These are phyloP conservation scores for Penicillium macrosclerotiorum DNA, from an alignment of 495 filamentous ascomycete genomes.

Conservation along the genomic window DNA sequence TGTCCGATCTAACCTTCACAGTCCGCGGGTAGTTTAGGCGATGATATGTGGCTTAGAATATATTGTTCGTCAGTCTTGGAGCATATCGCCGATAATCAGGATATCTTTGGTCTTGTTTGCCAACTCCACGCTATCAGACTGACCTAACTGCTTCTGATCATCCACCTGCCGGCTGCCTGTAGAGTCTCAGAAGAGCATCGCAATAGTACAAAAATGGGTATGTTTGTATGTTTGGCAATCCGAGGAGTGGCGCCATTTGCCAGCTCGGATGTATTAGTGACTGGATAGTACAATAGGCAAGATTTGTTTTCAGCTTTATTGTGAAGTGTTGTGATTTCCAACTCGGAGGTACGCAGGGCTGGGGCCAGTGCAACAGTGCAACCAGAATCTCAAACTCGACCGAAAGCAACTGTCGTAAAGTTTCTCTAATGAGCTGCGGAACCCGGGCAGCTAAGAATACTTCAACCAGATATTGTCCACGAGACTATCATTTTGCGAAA, in stretches of 20 bases:
- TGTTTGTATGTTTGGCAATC: constrained; percentile 44
- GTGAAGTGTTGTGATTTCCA: constrained; percentile 46
- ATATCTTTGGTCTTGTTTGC: constrained; percentile 55
- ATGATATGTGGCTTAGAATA: constrained; percentile 32
- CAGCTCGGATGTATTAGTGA: constrained; percentile 17
- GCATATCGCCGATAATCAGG: constrained; percentile 64
- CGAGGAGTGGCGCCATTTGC: constrained; percentile 23
- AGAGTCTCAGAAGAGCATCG: constrained; percentile 48
- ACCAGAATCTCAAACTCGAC: constrained; percentile 44
- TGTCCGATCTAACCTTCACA: constrained; percentile 15
- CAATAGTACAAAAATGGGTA: constrained; percentile 48
- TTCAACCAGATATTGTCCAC: constrained; percentile 58
- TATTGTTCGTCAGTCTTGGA: constrained; percentile 62
- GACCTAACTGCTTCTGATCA: constrained; percentile 30
- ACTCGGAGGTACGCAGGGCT: constrained; percentile 43
- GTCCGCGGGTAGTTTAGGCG: constrained; percentile 25
- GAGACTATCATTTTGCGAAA: constrained; percentile 44
- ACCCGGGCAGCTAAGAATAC: constrained; percentile 55
- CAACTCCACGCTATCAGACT: constrained; percentile 43
- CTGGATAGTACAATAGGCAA: constrained; percentile 43
- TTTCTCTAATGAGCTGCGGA: constrained; percentile 53
- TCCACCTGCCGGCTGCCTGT: constrained; percentile 47
- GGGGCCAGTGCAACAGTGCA: constrained; percentile 34
- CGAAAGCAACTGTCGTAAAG: constrained; percentile 43
- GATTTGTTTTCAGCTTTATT: constrained; percentile 50